Evolutionary conservation across 805 yeast genomes (phyloP).

Genomic region (Groenewaldozyma tartarivorans): DNA sequence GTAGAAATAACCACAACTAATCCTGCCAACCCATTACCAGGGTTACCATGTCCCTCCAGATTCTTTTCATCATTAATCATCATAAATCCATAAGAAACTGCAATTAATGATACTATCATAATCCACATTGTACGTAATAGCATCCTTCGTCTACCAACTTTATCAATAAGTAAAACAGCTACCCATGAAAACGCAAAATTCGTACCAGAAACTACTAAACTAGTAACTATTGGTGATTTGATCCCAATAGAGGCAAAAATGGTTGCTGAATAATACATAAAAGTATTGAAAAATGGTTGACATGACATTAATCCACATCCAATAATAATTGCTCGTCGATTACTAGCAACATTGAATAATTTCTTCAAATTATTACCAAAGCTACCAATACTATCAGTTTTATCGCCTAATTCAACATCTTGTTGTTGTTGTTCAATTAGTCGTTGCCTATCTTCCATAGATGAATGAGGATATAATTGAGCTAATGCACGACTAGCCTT

Average conservation of each 20-base stretch:
- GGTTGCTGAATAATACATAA: constrained; percentile 92
- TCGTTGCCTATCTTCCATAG: constrained; percentile 51
- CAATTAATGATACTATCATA: constrained; percentile 65
- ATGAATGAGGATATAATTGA: constrained; percentile 53
- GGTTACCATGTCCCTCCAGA: not conserved
- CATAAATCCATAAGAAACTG: constrained; percentile 76
- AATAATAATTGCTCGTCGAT: constrained; percentile 64
- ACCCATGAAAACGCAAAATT: constrained; percentile 80
- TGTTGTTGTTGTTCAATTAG: constrained; percentile 55
- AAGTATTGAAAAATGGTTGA: constrained; percentile 92
- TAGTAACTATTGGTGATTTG: constrained; percentile 78
- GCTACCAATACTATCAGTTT: constrained; percentile 1
- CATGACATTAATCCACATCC: constrained; percentile 93
- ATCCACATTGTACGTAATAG: constrained; percentile 71
- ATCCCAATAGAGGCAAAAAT: constrained; percentile 88
- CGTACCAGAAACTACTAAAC: constrained; percentile 78
- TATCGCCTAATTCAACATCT: constrained; percentile 14
- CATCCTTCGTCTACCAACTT: constrained; percentile 79
- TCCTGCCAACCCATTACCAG: constrained; percentile 22
- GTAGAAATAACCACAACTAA: constrained; percentile 67
- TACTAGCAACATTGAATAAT: constrained; percentile 23
- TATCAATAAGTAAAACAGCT: constrained; percentile 80
- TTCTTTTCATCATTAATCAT: not conserved
- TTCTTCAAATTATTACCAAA: too few species aligned
- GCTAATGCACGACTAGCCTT: constrained; percentile 60